Percentiles rank a stretch among this genome's conserved stretches.
Conservation (phyloP, 306 rosid species). For the Prunus mira region DNA sequence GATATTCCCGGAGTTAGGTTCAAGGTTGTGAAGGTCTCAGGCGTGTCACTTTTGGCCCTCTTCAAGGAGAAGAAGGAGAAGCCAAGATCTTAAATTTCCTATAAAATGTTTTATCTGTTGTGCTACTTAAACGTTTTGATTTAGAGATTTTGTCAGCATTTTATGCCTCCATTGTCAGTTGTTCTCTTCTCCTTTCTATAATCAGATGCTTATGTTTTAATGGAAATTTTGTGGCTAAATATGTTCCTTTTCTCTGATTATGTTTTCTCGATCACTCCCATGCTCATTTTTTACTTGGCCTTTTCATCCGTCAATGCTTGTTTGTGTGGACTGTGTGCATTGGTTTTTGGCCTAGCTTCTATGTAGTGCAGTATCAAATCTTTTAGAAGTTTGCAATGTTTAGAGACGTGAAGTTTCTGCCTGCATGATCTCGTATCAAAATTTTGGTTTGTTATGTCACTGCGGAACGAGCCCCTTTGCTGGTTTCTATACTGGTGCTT, state of each 20-base stretch:
- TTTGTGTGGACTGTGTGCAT: too few relatives aligned
- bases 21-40: slow-evolving; percentile 68
- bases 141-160: slow-evolving; percentile 8
- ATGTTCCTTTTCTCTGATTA: neutral
- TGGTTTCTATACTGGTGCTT: too few relatives aligned
- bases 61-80: slow-evolving; percentile 69
- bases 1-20: slow-evolving; percentile 72
- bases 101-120: neutral
- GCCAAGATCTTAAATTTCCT: slow-evolving; percentile 49
- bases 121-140: neutral
- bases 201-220: neutral
- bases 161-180: neutral
- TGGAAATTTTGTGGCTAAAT: neutral
- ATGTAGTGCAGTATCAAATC: too few relatives aligned
- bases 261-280: too few relatives aligned
- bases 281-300: too few relatives aligned
- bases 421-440: too few relatives aligned
- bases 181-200: neutral
- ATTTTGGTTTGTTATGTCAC: too few relatives aligned
- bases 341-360: too few relatives aligned
- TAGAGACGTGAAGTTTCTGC: too few relatives aligned
- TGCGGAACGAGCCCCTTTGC: too few relatives aligned
- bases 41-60: slow-evolving; percentile 61
- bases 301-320: too few relatives aligned
- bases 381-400: too few relatives aligned